Evolutionary conservation across 2,329 filamentous ascomycete species (phyloP), one percentile per base, ranked within the genome.

Genomic region (Phyllosticta paracitricarpa): DNA sequence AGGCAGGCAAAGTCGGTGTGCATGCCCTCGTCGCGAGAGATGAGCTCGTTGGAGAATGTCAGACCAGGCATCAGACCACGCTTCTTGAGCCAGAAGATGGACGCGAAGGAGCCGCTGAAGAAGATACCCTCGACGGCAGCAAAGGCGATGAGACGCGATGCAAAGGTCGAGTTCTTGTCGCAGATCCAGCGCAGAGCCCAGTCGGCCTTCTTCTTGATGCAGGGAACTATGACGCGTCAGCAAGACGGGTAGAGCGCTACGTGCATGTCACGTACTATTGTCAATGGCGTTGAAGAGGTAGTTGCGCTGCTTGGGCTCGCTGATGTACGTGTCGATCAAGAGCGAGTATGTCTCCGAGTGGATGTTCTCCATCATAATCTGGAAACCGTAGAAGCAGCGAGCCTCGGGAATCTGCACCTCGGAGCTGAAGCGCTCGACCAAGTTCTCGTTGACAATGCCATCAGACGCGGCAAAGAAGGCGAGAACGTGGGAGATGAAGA

Each of bases 291-390:
- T 96, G 81, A 99, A 97, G 62, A 99, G 88, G 75, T 97, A 92
- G 64, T 84, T 89, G 69, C 91, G 87, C 81, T 99, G 93, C 74
- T 89, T 89, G 65, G 90, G 89, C 81, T 99, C 94, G 83, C 95
- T 97, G 80, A 99, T 96, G 78, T 99, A 99, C 65, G 93, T 97
- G 77, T 99, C 94, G 75, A 99, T 99, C 74, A 99, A 87, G 40
- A 99, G 87, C 22, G 93, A 97, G 84, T 99, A 99, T 60, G 94
- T 99, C 82, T 99, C 94, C 17, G 94, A 97, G 84, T 99, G 94
- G 72, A 99, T 96, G 81, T 99, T 99, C 84, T 99, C 94, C 90
- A 99, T 97, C 94, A 99, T 99, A 81, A 97, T 97, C 82, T 99
- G 94, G 85, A 99, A 99, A 66, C 94, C 94, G 77, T 99, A 99